Percentiles rank a stretch among this genome's conserved stretches.
phyloP scores from a whole-genome alignment of 2,329 filamentous ascomycete genomes.

The Xylaria hypoxylon region DNA sequence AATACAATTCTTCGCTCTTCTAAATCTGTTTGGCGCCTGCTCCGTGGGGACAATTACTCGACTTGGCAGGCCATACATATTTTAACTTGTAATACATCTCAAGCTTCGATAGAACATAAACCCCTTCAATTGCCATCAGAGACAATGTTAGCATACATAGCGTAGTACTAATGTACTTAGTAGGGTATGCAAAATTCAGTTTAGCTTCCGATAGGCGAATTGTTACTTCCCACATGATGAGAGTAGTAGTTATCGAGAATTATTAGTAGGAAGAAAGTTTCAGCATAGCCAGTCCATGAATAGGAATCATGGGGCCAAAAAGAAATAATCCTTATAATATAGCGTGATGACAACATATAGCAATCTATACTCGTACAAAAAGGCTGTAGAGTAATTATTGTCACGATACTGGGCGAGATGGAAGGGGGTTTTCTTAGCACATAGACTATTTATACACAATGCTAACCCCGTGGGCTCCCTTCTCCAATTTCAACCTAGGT shows the following conservation, averaged over 20 bases:
- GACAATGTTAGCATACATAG: neutral
- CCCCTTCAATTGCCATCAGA: neutral
- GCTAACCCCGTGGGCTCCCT: neutral
- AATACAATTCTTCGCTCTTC: neutral
- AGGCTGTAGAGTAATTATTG: neutral
- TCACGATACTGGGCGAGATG: neutral
- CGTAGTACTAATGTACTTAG: neutral
- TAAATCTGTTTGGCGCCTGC: neutral
- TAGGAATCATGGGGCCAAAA: neutral
- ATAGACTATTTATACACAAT: neutral
- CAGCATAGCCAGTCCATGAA: neutral
- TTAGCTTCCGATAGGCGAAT: neutral
- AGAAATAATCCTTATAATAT: neutral
- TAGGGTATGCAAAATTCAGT: neutral
- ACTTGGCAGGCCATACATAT: neutral
- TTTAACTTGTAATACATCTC: neutral
- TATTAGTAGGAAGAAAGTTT: no score
- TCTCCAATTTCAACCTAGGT: neutral
- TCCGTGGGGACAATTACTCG: constrained; percentile 1
- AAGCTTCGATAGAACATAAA: neutral
- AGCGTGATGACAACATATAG: neutral
- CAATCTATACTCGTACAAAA: neutral
- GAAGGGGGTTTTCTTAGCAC: no score
- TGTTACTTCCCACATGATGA: neutral
- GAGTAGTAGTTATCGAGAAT: no score